A percentile compares a stretch with the other conserved stretches of the same genome.
Evolutionary conservation across 1,284 basidiomycete genomes (phyloP).

Genomic region (Cutaneotrichosporon cutaneum): DNA sequence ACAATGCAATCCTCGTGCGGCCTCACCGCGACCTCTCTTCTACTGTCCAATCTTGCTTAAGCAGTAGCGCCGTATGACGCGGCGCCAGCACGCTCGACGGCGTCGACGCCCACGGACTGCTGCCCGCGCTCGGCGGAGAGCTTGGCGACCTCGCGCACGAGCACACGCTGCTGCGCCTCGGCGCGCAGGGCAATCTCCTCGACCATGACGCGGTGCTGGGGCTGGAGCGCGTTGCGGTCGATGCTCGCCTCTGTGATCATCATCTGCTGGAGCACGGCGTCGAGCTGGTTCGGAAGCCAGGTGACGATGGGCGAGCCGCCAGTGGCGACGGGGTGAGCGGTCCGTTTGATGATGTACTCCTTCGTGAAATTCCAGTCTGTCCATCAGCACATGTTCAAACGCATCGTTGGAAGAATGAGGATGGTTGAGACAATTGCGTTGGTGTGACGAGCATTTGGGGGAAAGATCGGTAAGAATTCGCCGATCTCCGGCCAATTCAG

Average conservation of each 20-base stretch:
- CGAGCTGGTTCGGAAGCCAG: slow-evolving; percentile 29
- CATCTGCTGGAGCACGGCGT: slow-evolving; percentile 21
- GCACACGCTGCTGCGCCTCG: slow-evolving; percentile 28
- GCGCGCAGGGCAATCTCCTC: slow-evolving; percentile 25
- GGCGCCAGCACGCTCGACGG: neutral
- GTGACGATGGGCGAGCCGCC: slow-evolving; percentile 24
- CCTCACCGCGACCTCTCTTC: neutral
- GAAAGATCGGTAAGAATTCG: too few species aligned
- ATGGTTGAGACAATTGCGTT: neutral
- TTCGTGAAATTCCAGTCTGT: slow-evolving; percentile 19
- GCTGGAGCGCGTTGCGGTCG: slow-evolving; percentile 19
- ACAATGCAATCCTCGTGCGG: slow-evolving; percentile 3
- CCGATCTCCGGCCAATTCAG: too few species aligned
- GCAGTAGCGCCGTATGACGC: neutral
- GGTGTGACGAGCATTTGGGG: too few species aligned
- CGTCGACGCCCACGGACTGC: slow-evolving; percentile 12
- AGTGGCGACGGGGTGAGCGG: slow-evolving; percentile 25
- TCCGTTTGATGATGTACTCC: slow-evolving; percentile 19
- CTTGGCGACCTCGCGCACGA: slow-evolving; percentile 21
- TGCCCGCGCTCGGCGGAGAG: slow-evolving; percentile 18
- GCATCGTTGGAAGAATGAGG: neutral
- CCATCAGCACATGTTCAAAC: neutral
- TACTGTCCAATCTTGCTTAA: neutral
- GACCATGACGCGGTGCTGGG: slow-evolving; percentile 19
- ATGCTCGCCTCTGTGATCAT: slow-evolving; percentile 18